Base-by-base conservation (phyloP, 805 yeast genomes). In the Candida krabiensis region DNA sequence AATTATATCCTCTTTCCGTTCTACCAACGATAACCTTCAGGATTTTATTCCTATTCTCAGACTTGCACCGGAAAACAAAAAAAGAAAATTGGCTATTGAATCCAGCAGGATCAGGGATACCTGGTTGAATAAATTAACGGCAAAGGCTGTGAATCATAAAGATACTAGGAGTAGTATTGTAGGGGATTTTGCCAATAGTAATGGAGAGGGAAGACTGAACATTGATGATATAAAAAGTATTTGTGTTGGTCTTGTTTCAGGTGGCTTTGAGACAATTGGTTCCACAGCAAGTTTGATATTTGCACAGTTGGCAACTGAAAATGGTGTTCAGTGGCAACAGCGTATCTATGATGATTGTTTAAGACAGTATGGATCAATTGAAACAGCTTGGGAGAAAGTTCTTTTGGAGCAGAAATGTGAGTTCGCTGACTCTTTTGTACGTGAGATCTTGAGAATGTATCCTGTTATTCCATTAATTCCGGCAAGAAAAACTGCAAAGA, bases 31-130 rank as follows among this genome's bases (percentile, higher is more conserved):
- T 25, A 67, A 65, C 39, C 40, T 55, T 26, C 67, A 63, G 42
- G 71, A 66, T 44, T 66, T 61, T 38, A 44, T 67, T 26, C 70
- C 71, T 2, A 31, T 61, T 8, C 43, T 65, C 9, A 43, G 69
- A 19, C 48, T 53, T 15, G 22, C 53, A 4, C 67, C 67, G 3
- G 54, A 56, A 44, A 59, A 48, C 22, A 50, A 52, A 22, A 59
- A 58, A 38, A 52, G 46, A 25, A 30, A 35, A 19, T 41, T 53
- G 5, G 65, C 68, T 1, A 30, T 47, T 3, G 50, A 50, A 6
- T 47, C 52, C 22, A 49, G 67, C 19, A 37, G 44, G 7, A 50
- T 59, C 11, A 49, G 69, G 18, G 66, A 66, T 37, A 35, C 35
- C 19, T 64, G 66, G 52, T 55, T 64, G 37, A 38, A 50, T 25